These are phyloP conservation scores for Alectoria sarmentosa DNA, from an alignment of 495 filamentous ascomycete species.

Conservation along the genomic window DNA sequence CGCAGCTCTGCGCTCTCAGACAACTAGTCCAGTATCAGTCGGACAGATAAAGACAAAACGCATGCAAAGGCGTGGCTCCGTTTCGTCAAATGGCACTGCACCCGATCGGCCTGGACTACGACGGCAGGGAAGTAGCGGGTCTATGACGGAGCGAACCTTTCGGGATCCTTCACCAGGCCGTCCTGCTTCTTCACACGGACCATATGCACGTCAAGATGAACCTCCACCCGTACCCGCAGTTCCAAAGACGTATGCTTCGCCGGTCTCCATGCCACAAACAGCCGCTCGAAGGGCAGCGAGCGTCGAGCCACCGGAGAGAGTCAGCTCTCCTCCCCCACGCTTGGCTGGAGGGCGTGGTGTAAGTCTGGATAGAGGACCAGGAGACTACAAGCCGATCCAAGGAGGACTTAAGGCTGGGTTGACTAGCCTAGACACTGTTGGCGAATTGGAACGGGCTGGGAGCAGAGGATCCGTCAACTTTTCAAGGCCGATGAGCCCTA, in stretches of 20 bases:
- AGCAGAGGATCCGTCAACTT: conserved; percentile 75
- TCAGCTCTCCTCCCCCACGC: conserved; percentile 41
- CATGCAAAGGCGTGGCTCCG: conserved; percentile 64
- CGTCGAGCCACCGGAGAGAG: conserved; percentile 45
- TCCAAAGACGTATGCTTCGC: conserved; percentile 43
- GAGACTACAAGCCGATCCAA: conserved; percentile 12
- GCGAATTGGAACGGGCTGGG: conserved; percentile 32
- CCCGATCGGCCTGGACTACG: conserved; percentile 43
- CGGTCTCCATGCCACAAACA: conserved; percentile 24
- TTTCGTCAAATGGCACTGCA: conserved; percentile 56
- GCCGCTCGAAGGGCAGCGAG: conserved; percentile 45
- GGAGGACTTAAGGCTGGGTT: conserved; percentile 15
- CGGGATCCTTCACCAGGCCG: conserved; percentile 58
- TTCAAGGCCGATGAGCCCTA: conserved; percentile 65
- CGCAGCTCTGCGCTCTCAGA: conserved; percentile 68
- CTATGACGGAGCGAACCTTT: conserved; percentile 83
- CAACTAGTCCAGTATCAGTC: conserved; percentile 67
- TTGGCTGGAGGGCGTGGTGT: conserved; percentile 34
- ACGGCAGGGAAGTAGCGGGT: conserved; percentile 62
- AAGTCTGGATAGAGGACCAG: conserved; percentile 41
- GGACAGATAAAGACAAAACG: conserved; percentile 83
- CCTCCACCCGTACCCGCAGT: conserved; percentile 70
- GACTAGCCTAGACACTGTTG: conserved; percentile 18
- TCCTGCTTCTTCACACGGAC: conserved; percentile 36
- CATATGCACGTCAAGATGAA: conserved; percentile 33